Evolutionary conservation across 129 eudicot species (phyloP), one percentile per base, ranked within the genome.

Genomic region (Chrysanthemum seticuspe): DNA sequence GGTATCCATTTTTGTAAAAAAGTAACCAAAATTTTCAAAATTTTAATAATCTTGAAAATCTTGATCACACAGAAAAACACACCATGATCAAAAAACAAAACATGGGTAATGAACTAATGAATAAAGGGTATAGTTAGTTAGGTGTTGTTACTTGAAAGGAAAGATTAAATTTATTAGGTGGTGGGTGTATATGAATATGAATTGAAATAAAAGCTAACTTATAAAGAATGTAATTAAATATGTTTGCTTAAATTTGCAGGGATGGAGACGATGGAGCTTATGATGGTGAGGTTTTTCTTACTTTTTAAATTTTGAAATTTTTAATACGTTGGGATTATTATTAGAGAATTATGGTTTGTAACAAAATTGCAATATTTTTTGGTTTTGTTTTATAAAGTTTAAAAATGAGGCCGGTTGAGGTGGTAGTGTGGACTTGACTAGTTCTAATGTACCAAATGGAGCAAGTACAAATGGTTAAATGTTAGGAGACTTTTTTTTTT

Each of bases 181-280:
- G 91, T 40, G 47, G 47, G 47, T 40, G 89, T 4, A 73, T 87
- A 56, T 73, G 84, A 83, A 75, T 87, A 56, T 73, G 84, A 83
- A 87, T 89, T 87, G 92, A 70, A 80, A 80, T 73, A 77, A 76
- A 89, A 89, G 96, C 82, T 83, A 85, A 70, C 78, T 56, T 68
- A 45, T 62, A 0, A 62, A 55, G 50, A 51, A 36, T 31, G 6
- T 23, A 65, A 57, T 57, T 71, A 36, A 57, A 57, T 15, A 53
- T 78, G 68, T 72, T 78, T 78, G 82, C 82, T 78, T 78, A 52
- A 10, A 53, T 13, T 78, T 78, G 82, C 74, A 78, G 82, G 68
- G 74, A 72, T 65, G 68, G 78, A 72, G 82, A 62, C 76, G 72
- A 78, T 71, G 67, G 73, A 78, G 19, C 73, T 47, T 47, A 16